A percentile compares a stretch with the other conserved stretches of the same genome.
Evolutionary conservation across 1,139 yeast species (phyloP).

Genomic region (Williopsis jadinii): DNA sequence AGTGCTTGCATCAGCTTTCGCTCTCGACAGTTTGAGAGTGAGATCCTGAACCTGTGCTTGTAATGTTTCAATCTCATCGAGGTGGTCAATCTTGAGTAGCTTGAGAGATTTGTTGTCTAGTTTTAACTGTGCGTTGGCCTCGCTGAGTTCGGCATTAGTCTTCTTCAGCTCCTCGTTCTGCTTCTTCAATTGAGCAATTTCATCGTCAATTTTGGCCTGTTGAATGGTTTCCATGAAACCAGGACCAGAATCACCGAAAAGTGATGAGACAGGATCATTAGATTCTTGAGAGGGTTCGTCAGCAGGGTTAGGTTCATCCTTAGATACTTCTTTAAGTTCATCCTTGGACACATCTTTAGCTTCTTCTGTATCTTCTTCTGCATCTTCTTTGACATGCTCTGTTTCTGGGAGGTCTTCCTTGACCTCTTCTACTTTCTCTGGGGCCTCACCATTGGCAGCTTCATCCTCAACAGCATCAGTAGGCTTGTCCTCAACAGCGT

Average conservation of each 20-base stretch:
- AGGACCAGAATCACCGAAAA: constrained; percentile 9
- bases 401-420: background rate
- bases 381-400: background rate
- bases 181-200: constrained; percentile 21
- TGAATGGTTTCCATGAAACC: constrained; percentile 26
- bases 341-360: background rate
- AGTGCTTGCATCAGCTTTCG: constrained; percentile 14
- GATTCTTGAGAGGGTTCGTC: too few species aligned
- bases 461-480: background rate
- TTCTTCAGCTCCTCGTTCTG: constrained; percentile 23
- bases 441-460: background rate
- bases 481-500: background rate
- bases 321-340: background rate
- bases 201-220: constrained; percentile 23
- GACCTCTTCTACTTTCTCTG: constrained; percentile 2
- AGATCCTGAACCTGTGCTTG: constrained; percentile 16
- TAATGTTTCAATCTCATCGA: constrained; percentile 34
- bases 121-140: constrained; percentile 20
- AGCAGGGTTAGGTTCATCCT: too few species aligned
- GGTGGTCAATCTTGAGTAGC: constrained; percentile 40
- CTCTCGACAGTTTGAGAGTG: constrained; percentile 15
- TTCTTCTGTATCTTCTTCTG: too few species aligned
- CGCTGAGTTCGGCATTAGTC: constrained; percentile 23
- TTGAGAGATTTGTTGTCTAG: constrained; percentile 30
- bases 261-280: background rate